Percentiles rank a stretch among this genome's conserved stretches.
Conservation (phyloP, 148 eudicot species). For the Camellia granthamiana region DNA sequence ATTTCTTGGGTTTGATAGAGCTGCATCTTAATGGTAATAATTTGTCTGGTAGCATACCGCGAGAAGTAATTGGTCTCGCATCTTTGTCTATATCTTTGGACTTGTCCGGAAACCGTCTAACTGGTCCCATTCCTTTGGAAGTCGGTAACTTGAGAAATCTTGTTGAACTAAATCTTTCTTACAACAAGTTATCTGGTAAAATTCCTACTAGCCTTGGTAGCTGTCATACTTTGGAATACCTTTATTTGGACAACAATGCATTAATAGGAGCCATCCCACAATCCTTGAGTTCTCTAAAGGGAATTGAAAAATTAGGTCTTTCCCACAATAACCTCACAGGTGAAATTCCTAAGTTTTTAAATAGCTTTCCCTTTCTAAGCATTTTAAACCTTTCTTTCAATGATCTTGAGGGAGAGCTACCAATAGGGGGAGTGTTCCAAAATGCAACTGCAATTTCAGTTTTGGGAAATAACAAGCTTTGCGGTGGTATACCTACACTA, state of each 20-base stretch:
- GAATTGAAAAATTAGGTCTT: conserved; percentile 10
- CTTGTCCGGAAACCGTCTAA: conserved; percentile 6
- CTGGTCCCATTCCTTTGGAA: conserved; percentile 13
- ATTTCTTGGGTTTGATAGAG: background rate
- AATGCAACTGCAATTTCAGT: conserved; percentile 24
- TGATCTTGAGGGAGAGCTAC: conserved; percentile 30
- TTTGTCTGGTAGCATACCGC: conserved; percentile 16
- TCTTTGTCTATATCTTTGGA: conserved; percentile 8
- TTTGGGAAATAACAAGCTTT: conserved; percentile 26
- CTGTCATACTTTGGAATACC: background rate
- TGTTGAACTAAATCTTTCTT: conserved; percentile 1
- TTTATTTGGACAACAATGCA: background rate
- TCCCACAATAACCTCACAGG: conserved; percentile 24
- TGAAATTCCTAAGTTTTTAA: conserved; percentile 10
- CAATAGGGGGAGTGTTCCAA: conserved; percentile 22
- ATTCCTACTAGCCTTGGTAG: conserved; percentile 12
- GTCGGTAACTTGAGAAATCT: conserved; percentile 13
- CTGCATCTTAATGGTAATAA: conserved; percentile 12
- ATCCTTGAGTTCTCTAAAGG: background rate
- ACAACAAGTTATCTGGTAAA: conserved; percentile 8
- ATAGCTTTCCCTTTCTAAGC: background rate
- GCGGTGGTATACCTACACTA: conserved; percentile 29
- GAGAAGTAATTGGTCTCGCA: background rate
- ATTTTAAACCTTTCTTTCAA: conserved; percentile 30
- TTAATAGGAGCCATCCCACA: conserved; percentile 12